Evolutionary conservation across 495 filamentous ascomycete species (phyloP).

Genomic region (Penicillium herquei): DNA sequence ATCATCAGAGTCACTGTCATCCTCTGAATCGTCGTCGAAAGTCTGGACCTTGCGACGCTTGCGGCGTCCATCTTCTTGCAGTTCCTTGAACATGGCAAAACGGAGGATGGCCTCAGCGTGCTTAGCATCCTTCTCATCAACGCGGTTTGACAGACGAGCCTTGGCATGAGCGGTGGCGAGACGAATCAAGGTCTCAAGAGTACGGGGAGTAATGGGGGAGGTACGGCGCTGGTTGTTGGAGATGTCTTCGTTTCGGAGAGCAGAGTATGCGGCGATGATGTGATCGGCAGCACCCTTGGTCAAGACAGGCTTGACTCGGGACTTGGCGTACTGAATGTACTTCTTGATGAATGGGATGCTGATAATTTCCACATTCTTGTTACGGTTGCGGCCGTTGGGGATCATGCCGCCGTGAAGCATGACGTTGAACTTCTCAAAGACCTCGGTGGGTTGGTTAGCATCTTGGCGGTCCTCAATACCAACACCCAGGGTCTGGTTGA

Average conservation of each 20-base stretch:
- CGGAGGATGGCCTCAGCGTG: slow-evolving; percentile 87
- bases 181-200: slow-evolving; percentile 95
- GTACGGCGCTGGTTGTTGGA: slow-evolving; percentile 92
- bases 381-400: slow-evolving; percentile 64
- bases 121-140: slow-evolving; percentile 87
- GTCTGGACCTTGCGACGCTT: slow-evolving; percentile 60
- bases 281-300: slow-evolving; percentile 92
- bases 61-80: slow-evolving; percentile 81
- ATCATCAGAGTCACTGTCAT: slow-evolving; percentile 38
- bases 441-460: slow-evolving; percentile 72
- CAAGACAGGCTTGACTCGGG: slow-evolving; percentile 82
- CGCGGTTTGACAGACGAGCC: slow-evolving; percentile 83
- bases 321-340: slow-evolving; percentile 98
- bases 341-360: slow-evolving; percentile 99
- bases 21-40: slow-evolving; percentile 50
- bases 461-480: slow-evolving; percentile 78
- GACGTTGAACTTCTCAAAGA: slow-evolving; percentile 94
- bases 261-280: slow-evolving; percentile 89
- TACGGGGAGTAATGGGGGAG: slow-evolving; percentile 93
- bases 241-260: slow-evolving; percentile 92
- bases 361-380: slow-evolving; percentile 83
- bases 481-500: slow-evolving; percentile 81
- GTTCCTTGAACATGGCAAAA: slow-evolving; percentile 97
- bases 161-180: slow-evolving; percentile 96
- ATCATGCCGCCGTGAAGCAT: slow-evolving; percentile 95